phyloP scores from a whole-genome alignment of 305 asterid genomes.

The Andrographis paniculata region DNA sequence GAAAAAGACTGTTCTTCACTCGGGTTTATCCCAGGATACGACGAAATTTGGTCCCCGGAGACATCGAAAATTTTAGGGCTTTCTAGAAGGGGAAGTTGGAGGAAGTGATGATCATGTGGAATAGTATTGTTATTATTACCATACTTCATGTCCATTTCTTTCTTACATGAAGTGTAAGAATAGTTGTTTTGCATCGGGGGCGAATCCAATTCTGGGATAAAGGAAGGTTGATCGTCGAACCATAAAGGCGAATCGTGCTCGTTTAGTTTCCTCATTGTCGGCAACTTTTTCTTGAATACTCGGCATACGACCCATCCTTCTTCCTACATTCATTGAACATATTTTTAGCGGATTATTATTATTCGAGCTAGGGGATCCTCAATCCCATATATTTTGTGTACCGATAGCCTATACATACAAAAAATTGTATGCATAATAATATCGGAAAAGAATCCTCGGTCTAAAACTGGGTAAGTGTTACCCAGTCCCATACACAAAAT shows the following conservation, averaged over 20 bases:
- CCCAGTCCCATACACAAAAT: no score
- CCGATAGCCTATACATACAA: no score
- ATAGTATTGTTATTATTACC: no score
- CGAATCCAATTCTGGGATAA: constrained; percentile 42
- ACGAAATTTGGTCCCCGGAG: background rate
- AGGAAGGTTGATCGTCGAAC: constrained; percentile 55
- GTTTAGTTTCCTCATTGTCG: constrained; percentile 30
- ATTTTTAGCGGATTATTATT: background rate
- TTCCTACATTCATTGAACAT: constrained; percentile 37
- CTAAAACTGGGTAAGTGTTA: no score
- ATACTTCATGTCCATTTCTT: constrained; percentile 29
- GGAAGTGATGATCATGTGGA: constrained; percentile 32
- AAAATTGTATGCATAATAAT: no score
- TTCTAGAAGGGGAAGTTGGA: constrained; percentile 58
- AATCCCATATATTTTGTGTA: no score
- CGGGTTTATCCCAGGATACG: constrained; percentile 1
- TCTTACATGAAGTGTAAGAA: constrained; percentile 38
- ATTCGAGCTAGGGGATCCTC: no score
- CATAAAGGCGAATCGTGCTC: constrained; percentile 58
- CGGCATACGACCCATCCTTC: constrained; percentile 85
- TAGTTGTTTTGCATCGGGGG: constrained; percentile 22
- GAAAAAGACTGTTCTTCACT: constrained; percentile 15
- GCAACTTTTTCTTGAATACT: constrained; percentile 64
- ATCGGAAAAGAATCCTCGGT: no score
- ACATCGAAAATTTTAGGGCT: constrained; percentile 28